Percentiles rank a stretch among this genome's conserved stretches.
phyloP scores from a whole-genome alignment of 2,329 filamentous ascomycete genomes.

The Colletotrichum destructivum region DNA sequence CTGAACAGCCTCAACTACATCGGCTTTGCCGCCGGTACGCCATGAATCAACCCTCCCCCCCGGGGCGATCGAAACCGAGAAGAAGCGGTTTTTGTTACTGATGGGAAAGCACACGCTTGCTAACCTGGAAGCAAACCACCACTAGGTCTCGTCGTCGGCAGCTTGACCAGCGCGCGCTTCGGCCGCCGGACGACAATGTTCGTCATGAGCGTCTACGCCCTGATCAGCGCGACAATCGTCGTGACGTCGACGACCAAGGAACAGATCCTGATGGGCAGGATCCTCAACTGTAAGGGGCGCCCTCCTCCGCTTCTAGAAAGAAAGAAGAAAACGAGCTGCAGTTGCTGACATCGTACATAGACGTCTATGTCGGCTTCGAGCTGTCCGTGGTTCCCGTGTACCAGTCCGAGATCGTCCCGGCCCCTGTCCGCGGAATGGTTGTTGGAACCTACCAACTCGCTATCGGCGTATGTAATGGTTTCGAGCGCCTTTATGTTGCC shows the following conservation, averaged over 20 bases:
- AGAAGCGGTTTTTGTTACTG: too few species aligned
- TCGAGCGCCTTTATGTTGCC: too few species aligned
- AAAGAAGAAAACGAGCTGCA: too few species aligned
- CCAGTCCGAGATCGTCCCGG: conserved; percentile 54
- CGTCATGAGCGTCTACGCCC: conserved; percentile 54
- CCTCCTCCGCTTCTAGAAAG: too few species aligned
- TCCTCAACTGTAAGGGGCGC: conserved; percentile 49
- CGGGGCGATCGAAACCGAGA: too few species aligned
- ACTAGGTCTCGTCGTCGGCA: conserved; percentile 38
- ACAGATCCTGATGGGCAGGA: conserved; percentile 54
- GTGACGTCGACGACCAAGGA: conserved; percentile 50
- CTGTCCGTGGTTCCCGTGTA: conserved; percentile 55
- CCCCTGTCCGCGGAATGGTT: conserved; percentile 50
- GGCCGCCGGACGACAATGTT: conserved; percentile 56
- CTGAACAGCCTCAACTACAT: too few species aligned
- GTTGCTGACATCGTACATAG: background rate
- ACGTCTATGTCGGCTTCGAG: conserved; percentile 58
- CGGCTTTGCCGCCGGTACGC: too few species aligned
- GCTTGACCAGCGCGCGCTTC: conserved; percentile 48
- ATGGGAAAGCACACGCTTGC: too few species aligned
- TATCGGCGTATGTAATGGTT: conserved; percentile 42
- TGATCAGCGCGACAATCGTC: conserved; percentile 51
- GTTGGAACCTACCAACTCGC: conserved; percentile 55
- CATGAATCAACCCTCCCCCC: too few species aligned
- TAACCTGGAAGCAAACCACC: too few species aligned